These are phyloP conservation scores for Aspergillus quadrilineatus DNA, from an alignment of 2,329 filamentous ascomycete species.

Conservation along the genomic window DNA sequence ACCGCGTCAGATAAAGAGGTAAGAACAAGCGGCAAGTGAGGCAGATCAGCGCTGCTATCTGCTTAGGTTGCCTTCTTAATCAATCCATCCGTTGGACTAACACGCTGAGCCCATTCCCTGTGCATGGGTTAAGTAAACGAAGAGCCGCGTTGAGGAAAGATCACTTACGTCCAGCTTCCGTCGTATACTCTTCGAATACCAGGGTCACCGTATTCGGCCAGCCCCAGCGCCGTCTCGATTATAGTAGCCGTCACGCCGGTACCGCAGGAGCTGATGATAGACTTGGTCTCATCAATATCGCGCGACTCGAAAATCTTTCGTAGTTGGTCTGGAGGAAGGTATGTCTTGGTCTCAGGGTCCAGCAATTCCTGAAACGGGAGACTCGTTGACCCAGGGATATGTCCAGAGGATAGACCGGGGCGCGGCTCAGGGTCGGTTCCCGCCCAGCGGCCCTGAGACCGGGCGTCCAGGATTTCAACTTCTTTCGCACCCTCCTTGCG, in stretches of 20 bases:
- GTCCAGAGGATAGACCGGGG: constrained; percentile 79
- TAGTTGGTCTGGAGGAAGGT: constrained; percentile 70
- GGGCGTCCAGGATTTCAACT: constrained; percentile 85
- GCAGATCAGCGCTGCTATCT: neutral
- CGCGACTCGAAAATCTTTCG: constrained; percentile 74
- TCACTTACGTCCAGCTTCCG: constrained; percentile 91
- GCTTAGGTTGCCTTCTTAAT: constrained; percentile 40
- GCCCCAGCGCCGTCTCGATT: constrained; percentile 79
- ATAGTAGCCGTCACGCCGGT: constrained; percentile 92
- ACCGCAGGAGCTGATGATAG: constrained; percentile 85
- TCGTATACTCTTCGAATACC: constrained; percentile 79
- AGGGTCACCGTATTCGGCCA: constrained; percentile 70
- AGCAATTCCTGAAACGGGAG: constrained; percentile 78
- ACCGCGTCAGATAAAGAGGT: neutral
- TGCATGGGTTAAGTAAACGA: constrained; percentile 2
- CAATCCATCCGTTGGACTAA: constrained; percentile 46
- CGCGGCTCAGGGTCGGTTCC: constrained; percentile 84
- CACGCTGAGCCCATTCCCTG: constrained; percentile 54
- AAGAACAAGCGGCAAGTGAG: neutral
- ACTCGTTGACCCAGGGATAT: constrained; percentile 84
- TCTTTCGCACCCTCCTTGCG: constrained; percentile 81
- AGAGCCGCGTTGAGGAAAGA: neutral
- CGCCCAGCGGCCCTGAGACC: constrained; percentile 74
- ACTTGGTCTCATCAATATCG: constrained; percentile 73
- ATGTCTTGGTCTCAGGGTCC: constrained; percentile 77